phyloP scores from a whole-genome alignment of 495 filamentous ascomycete species.

The Talaromyces ruber region DNA sequence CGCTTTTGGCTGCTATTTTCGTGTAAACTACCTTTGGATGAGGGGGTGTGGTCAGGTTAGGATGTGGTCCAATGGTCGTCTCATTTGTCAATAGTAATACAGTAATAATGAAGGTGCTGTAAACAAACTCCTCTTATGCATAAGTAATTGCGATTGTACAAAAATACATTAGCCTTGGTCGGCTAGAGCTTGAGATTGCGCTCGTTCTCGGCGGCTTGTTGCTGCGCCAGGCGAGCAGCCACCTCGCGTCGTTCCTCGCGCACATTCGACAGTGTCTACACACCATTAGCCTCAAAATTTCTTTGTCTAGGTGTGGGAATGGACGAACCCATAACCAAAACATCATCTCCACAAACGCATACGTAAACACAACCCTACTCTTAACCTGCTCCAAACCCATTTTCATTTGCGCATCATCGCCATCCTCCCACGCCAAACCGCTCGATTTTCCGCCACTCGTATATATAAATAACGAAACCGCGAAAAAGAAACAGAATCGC shows the following conservation, averaged over 20 bases:
- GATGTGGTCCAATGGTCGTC: background rate
- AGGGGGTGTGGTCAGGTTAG: background rate
- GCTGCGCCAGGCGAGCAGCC: conserved; percentile 20
- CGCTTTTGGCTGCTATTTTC: conserved; percentile 5
- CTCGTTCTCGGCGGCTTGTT: background rate
- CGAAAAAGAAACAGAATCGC: conserved; percentile 57
- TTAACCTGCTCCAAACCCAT: conserved; percentile 52
- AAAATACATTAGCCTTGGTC: background rate
- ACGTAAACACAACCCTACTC: conserved; percentile 75
- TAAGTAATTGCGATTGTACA: background rate
- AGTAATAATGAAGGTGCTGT: background rate
- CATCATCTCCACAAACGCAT: conserved; percentile 75
- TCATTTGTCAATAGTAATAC: background rate
- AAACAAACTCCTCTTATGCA: background rate
- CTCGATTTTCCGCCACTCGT: conserved; percentile 32
- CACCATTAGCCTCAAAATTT: conserved; percentile 13
- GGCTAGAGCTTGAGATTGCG: background rate
- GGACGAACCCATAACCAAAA: conserved; percentile 74
- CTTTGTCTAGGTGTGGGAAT: conserved; percentile 14
- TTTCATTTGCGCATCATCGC: conserved; percentile 19
- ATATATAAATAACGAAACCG: conserved; percentile 61
- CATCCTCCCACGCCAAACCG: background rate
- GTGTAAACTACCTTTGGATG: background rate
- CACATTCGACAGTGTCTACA: conserved; percentile 30
- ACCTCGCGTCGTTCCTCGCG: conserved; percentile 37